Evolutionary conservation across 192 early-diverging fungal species (phyloP), one percentile per base, ranked within the genome.

Genomic region (Podila epicladia): DNA sequence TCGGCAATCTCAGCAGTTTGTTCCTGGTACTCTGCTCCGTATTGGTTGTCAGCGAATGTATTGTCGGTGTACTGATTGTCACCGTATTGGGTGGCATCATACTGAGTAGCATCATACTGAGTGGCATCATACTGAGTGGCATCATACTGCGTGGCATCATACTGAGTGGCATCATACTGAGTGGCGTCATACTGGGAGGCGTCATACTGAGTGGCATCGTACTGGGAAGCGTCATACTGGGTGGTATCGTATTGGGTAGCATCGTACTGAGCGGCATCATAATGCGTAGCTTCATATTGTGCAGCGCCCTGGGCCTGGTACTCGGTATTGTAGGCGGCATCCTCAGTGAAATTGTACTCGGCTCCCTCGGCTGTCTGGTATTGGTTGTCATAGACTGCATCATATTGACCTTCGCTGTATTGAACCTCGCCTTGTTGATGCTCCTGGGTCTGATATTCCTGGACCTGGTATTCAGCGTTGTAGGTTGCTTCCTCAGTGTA

Each of bases 401-500:
- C 38, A 37, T 64, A 63, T 48, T 71, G 69, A 9, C 20, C 61
- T 28, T 71, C 61, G 37, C 35, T 53, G 53, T 55, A 55, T 26
- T 55, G 22, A 6, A n/a, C 22, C 20, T 72, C 60, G 24, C 32
- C 61, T 33, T 55, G 60, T 17, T 63, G 63, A 9, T 41, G 59
- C 9, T 37, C 37, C 49, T 68, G 73, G 9, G 35, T 55, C 55
- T 75, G 73, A 26, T 62, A 50, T 5, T 33, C 33, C 49, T 68
- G 73, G 19, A 26, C 41, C 45, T 75, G 73, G 35, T 62, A 50
- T 5, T 38, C 64, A 6, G 20, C 59, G 19, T 78, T 68, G 64
- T 71, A 78, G 29, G 69, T 59, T 24, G 65, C 6, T 64, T 72
- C 76, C 48, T 79, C 67, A 41, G 31, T 29, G 17, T 68, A 69